Base-by-base conservation (phyloP, 2,329 filamentous ascomycete genomes). In the Xylariales sp. region DNA sequence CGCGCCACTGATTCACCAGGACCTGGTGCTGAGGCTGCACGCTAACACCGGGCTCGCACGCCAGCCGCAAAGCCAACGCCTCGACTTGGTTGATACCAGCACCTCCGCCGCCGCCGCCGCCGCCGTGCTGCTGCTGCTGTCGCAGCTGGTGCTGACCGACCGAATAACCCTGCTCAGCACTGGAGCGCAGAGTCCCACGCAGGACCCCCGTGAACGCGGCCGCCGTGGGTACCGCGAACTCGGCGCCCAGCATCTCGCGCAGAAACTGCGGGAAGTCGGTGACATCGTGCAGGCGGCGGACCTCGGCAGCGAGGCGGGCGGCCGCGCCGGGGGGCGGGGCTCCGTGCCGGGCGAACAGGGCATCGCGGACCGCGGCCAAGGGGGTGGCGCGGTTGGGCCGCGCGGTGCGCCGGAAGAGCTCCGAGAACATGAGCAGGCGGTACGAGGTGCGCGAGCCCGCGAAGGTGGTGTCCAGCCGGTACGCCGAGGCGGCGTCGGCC, bases 401-500 rank as follows among this genome's bases (percentile, higher is more conserved):
- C 4, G 65, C 68, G 1, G 61, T 65, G 33, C 54, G 62, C 8
- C 65, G 64, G 52, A 75, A 74, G 12, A 74, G 57, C 40, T 70
- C 68, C 8, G 66, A 63, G 54, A 76, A 72, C 70, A 75, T 74
- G 18, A 75, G 58, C 4, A 74, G 61, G 3, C 68, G 63, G 48
- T 74, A 74, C 0, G 67, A 70, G 1, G 67, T 72, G 19, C 54
- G 58, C 15, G 60, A 65, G 12, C 64, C 69, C 12, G 62, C 50
- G 47, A 72, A 75, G 0, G 68, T 74, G 45, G 62, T 62, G 31
- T 57, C 42, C 1, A 75, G 59, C 8, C 70, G 68, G 46, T 74
- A 73, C 1, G 56, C 40, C 2, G 68, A 73, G 13, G 66, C 44
- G 0, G 46, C 42, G 17, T 60, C 52, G 1, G 60, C 49, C 42